These are phyloP conservation scores for Phytophthora nicotianae DNA, from an alignment of 352 stramenopile species.

Conservation along the genomic window DNA sequence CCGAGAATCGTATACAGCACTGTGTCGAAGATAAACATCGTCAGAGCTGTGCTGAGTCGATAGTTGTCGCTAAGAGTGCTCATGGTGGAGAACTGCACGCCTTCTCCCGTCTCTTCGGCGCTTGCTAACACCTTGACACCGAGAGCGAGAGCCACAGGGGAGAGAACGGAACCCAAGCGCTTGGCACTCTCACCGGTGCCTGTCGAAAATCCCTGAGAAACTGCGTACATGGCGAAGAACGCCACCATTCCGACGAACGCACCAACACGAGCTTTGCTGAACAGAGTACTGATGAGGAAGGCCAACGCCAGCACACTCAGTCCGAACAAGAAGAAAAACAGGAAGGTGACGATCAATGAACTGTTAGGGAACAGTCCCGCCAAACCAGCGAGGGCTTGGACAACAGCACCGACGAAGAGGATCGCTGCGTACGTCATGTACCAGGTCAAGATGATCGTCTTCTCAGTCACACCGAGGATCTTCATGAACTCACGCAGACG, in stretches of 20 bases:
- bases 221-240: constrained; percentile 92
- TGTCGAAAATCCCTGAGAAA: constrained; percentile 53
- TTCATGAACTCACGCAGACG: constrained; percentile 69
- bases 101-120: constrained; percentile 48
- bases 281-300: constrained; percentile 81
- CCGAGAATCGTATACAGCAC: constrained; percentile 89
- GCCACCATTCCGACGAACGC: constrained; percentile 73
- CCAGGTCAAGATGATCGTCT: constrained; percentile 67
- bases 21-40: constrained; percentile 86
- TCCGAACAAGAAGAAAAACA: constrained; percentile 78
- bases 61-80: constrained; percentile 53
- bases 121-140: constrained; percentile 57
- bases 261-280: constrained; percentile 69
- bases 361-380: constrained; percentile 58
- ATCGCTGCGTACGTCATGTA: constrained; percentile 88
- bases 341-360: constrained; percentile 46
- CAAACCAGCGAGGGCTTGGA: constrained; percentile 62
- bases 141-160: constrained; percentile 67
- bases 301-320: constrained; percentile 68
- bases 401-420: constrained; percentile 66
- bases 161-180: constrained; percentile 46
- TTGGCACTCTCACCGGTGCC: constrained; percentile 54
- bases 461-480: constrained; percentile 62
- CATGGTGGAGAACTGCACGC: constrained; percentile 47
- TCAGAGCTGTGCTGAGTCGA: constrained; percentile 68